Base-by-base conservation (phyloP, 257 asterid genomes). In the Capsicum baccatum region DNA sequence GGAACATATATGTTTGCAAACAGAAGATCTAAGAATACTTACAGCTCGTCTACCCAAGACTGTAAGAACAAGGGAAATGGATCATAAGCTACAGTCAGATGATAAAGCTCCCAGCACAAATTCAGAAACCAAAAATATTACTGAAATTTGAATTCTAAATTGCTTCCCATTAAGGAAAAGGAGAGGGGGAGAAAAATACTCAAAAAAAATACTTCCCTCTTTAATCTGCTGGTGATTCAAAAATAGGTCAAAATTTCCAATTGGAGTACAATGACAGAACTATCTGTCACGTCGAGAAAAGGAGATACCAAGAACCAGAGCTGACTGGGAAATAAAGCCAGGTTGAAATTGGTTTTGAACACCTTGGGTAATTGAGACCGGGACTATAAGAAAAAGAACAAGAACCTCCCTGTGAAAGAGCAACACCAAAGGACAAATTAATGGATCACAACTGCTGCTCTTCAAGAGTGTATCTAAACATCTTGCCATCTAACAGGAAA, bases 381-480 rank as follows among this genome's bases (percentile, higher is more conserved):
- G 79, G 88, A 60, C 57, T 66, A 74, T 64, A 83, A 83, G 37
- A 1, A 76, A 79, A 83, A 64, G 87, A 83, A 79, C 85, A 76
- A 83, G 84, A 80, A 86, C 89, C 58, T 80, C 83, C 68, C 70
- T 68, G 66, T 68, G 55, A 54, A 83, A 88, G 39, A 87, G 80
- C 81, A 52, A 86, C 33, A 69, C 79, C 79, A 83, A 59, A 64
- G 76, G 84, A 86, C 87, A 86, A 88, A 85, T 80, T 60, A 52
- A 68, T 82, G 85, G 88, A 83, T 0, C 86, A 82, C 44, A 76
- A 83, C 82, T 79, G 87, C 87, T 37, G 84, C 84, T 79, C 92
- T 86, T 60, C 88, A 85, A 74, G 90, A 84, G 83, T 79, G 0
- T 26, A 89, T 85, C 86, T 81, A 84, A 71, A 84, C 84, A 68